Evolutionary conservation across 2,329 filamentous ascomycete genomes (phyloP).

Genomic region (Cladosporium sp.): DNA sequence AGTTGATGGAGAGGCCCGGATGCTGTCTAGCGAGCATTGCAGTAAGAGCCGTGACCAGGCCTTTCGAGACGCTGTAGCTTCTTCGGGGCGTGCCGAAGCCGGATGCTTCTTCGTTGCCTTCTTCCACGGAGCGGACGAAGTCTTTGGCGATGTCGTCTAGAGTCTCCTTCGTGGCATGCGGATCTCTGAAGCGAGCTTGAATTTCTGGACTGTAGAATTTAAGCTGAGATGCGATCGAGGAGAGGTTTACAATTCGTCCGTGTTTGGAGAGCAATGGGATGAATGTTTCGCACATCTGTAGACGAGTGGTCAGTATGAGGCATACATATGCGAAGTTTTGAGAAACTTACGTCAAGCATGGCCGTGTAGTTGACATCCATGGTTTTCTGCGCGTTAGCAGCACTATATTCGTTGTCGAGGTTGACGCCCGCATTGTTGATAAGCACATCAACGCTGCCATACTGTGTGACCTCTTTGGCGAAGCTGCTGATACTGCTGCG

Average conservation of each 20-base stretch:
- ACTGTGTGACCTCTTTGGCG: conserved; percentile 22
- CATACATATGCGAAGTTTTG: not conserved
- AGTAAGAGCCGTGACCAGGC: conserved; percentile 32
- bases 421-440: conserved; percentile 37
- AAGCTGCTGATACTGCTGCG: conserved; percentile 27
- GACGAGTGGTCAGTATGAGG: not conserved
- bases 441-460: conserved; percentile 29
- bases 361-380: conserved; percentile 35
- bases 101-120: conserved; percentile 19
- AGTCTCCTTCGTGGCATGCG: conserved; percentile 20
- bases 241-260: conserved; percentile 36
- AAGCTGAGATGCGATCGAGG: conserved; percentile 30
- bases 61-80: conserved; percentile 34
- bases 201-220: conserved; percentile 27
- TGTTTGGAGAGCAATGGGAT: conserved; percentile 25
- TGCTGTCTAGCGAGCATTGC: conserved; percentile 29
- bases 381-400: conserved; percentile 28
- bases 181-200: conserved; percentile 24
- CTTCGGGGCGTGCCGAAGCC: conserved; percentile 28
- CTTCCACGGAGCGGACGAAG: conserved; percentile 9
- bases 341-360: conserved; percentile 28
- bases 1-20: conserved; percentile 30
- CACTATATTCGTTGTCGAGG: conserved; percentile 24
- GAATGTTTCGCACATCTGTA: conserved; percentile 31
- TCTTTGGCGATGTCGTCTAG: conserved; percentile 30